phyloP scores from a whole-genome alignment of 192 early-diverging fungal genomes.

The Paraglomus occultum region DNA sequence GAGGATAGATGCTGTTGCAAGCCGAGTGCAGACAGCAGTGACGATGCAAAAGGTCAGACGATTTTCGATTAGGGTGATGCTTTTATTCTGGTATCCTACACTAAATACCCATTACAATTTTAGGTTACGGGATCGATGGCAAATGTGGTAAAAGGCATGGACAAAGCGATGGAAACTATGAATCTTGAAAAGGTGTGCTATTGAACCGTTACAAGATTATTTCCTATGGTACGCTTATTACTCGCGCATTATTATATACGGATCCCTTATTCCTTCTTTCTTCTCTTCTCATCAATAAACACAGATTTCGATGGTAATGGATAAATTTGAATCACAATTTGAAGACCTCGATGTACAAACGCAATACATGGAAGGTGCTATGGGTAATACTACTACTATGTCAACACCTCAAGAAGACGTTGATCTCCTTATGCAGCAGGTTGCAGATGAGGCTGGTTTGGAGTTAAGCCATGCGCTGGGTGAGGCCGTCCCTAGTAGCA shows the following conservation, averaged over 20 bases:
- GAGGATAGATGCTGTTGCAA: slow-evolving; percentile 89
- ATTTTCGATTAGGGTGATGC: not conserved
- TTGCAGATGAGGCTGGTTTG: slow-evolving; percentile 94
- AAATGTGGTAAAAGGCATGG: slow-evolving; percentile 89
- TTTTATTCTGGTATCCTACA: not conserved
- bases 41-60: slow-evolving; percentile 74
- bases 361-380: slow-evolving; percentile 93
- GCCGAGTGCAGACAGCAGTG: slow-evolving; percentile 89
- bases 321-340: slow-evolving; percentile 95
- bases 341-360: slow-evolving; percentile 98
- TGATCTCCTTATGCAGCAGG: slow-evolving; percentile 92
- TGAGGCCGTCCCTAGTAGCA: slow-evolving; percentile 46
- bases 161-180: slow-evolving; percentile 92
- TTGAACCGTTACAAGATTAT: not conserved
- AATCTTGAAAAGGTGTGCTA: slow-evolving; percentile 83
- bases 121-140: slow-evolving; percentile 81
- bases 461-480: slow-evolving; percentile 77
- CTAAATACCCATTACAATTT: not conserved
- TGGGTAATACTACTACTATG: slow-evolving; percentile 83
- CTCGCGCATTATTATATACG: no score
- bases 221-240: no score
- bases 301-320: slow-evolving; percentile 96
- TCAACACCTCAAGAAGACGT: slow-evolving; percentile 90
- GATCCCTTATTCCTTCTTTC: no score
- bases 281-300: not conserved